Evolutionary conservation across 2,329 filamentous ascomycete species (phyloP), one percentile per base, ranked within the genome.

Genomic region (Penicillium sp.): DNA sequence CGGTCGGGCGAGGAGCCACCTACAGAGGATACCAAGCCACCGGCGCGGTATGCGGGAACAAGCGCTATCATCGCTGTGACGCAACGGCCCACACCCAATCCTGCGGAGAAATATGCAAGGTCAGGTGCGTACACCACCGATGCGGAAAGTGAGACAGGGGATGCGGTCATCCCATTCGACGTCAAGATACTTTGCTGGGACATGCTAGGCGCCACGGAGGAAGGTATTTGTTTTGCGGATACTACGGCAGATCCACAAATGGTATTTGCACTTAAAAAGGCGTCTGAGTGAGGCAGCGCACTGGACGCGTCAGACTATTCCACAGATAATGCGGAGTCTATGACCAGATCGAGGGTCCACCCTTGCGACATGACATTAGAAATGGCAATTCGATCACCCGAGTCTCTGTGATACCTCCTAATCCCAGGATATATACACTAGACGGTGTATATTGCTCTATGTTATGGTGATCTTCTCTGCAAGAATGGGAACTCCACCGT

Each of bases 21-120:
- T 17, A 64, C 61, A 41, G 64, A 64, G 31, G 60, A 65, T 37
- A 52, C 46, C 29, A 66, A 70, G 52, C 65, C 67, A 40, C 64
- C 67, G 28, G 72, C 68, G 43, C 64, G 67, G 43, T 76, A 76
- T 64, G 74, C 73, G 45, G 74, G 74, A 40, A 73, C 70, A n/a
- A 76, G 73, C 52, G 63, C 71, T 49, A 66, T 75, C 39, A 59
- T 76, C 51, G 69, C 66, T 10, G 55, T 70, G 49, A 65, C 61
- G 51, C 67, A 70, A 47, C 60, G 57, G 32, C 43, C 53, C 52
- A 45, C 45, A 33, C 21, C 47, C 10, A 43, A 50, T 26, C 8
- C 34, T 13, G 34, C 21, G 52, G 44, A 35, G 40, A 33, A 17
- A 29, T 26, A 51, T 22, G n/a, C 43, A 33, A 24, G 10, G 37